Evolutionary conservation across 2,329 filamentous ascomycete genomes (phyloP).

Genomic region (Colletotrichum plurivorum): DNA sequence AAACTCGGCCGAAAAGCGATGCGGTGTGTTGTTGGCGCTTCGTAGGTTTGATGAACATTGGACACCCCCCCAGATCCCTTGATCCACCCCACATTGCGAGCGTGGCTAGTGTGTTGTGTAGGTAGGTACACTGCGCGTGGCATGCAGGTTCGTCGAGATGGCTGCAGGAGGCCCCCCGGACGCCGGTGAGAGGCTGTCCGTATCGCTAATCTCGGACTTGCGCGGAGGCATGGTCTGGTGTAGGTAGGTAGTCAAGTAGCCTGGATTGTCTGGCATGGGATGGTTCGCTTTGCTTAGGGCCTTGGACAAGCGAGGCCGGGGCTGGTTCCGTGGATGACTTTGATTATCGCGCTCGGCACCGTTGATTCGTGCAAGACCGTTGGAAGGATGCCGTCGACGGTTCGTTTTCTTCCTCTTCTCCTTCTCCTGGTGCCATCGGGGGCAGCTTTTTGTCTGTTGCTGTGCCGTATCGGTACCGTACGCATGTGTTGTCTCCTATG

Average conservation of each 20-base stretch:
- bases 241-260: neutral
- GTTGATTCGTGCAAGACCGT: constrained; percentile 6
- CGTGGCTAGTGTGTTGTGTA: neutral
- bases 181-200: too few species aligned
- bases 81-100: neutral
- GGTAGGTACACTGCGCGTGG: neutral
- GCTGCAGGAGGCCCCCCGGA: too few species aligned
- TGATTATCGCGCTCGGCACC: constrained; percentile 17
- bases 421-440: neutral
- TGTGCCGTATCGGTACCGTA: constrained; percentile 8
- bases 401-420: neutral
- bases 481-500: neutral
- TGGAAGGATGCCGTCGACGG: neutral
- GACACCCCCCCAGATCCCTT: neutral
- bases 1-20: constrained; percentile 1
- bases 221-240: too few species aligned
- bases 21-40: neutral
- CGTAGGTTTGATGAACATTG: neutral
- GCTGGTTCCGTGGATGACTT: constrained; percentile 1
- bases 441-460: neutral
- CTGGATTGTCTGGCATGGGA: too few species aligned
- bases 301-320: neutral
- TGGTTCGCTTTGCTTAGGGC: neutral
- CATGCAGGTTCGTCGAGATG: too few species aligned
- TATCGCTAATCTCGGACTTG: constrained; percentile 1